phyloP scores from a whole-genome alignment of 805 yeast genomes.

The Pichia phayaonensis region DNA sequence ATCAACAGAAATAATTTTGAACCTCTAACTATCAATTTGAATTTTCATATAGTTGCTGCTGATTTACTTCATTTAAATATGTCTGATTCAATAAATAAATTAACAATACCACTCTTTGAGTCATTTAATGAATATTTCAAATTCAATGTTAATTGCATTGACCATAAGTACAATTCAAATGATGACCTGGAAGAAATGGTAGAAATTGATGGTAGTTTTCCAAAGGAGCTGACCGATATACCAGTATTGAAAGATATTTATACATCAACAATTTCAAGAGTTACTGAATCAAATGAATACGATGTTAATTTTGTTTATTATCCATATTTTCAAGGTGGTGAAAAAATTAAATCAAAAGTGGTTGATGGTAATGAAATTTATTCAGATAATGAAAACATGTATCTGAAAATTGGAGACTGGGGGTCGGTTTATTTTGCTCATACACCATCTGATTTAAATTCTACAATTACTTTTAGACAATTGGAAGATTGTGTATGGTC shows the following conservation, averaged over 20 bases:
- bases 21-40: not conserved
- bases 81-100: constrained; percentile 12
- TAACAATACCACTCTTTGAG: constrained; percentile 3
- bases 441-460: not conserved
- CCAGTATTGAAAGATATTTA: constrained; percentile 18
- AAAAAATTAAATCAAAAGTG: constrained; percentile 9
- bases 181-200: not conserved
- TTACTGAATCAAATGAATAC: not conserved
- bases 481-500: constrained; percentile 22
- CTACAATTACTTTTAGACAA: not conserved
- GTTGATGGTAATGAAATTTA: constrained; percentile 15
- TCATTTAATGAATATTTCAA: constrained; percentile 2
- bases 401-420: constrained; percentile 16
- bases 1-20: not conserved
- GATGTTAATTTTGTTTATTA: constrained; percentile 13
- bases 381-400: constrained; percentile 16
- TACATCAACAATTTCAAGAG: not conserved
- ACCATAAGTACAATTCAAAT: not conserved
- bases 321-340: constrained; percentile 21
- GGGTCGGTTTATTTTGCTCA: constrained; percentile 25
- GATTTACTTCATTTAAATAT: constrained; percentile 14
- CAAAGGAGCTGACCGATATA: constrained; percentile 18
- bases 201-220: constrained; percentile 15
- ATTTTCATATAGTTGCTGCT: constrained; percentile 6
- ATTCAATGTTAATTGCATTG: not conserved